phyloP scores from a whole-genome alignment of 441 rosid species.

The Isatis lusitanica region DNA sequence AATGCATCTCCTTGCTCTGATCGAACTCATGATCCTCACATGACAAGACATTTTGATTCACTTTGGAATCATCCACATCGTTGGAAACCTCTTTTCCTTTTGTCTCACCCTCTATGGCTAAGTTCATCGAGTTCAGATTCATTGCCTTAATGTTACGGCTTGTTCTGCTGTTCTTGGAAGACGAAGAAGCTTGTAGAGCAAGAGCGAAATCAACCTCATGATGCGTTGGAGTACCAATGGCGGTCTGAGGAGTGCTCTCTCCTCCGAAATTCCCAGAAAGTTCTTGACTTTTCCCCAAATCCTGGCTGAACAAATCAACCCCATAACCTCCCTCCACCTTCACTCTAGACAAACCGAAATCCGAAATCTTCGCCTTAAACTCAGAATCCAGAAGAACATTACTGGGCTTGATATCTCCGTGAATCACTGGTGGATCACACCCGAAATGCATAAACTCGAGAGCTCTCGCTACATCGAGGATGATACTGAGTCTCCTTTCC shows the following conservation, averaged over 20 bases:
- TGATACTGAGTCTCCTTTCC: constrained; percentile 65
- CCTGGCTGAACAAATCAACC: constrained; percentile 84
- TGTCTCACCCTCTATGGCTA: constrained; percentile 49
- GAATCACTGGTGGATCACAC: constrained; percentile 95
- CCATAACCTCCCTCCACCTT: constrained; percentile 80
- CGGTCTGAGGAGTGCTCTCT: constrained; percentile 48
- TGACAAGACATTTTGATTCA: constrained; percentile 40
- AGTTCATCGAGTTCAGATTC: constrained; percentile 51
- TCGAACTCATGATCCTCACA: constrained; percentile 67
- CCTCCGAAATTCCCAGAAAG: constrained; percentile 65
- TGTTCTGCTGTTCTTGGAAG: constrained; percentile 69
- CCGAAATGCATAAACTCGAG: constrained; percentile 82
- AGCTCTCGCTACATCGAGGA: constrained; percentile 84
- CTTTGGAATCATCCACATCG: constrained; percentile 27
- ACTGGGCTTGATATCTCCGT: constrained; percentile 94
- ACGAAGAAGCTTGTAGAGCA: constrained; percentile 93
- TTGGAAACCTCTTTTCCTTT: constrained; percentile 77
- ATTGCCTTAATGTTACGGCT: constrained; percentile 56
- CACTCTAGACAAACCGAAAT: constrained; percentile 87
- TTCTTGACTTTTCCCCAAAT: constrained; percentile 76
- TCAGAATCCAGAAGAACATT: constrained; percentile 89
- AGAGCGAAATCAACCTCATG: constrained; percentile 88
- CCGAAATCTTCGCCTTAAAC: constrained; percentile 75
- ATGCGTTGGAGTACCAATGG: constrained; percentile 62
- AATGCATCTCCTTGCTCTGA: constrained; percentile 62